A percentile compares a stretch with the other conserved stretches of the same genome.
Conservation (phyloP, 2,329 filamentous ascomycete species). For the Colletotrichum sp. region DNA sequence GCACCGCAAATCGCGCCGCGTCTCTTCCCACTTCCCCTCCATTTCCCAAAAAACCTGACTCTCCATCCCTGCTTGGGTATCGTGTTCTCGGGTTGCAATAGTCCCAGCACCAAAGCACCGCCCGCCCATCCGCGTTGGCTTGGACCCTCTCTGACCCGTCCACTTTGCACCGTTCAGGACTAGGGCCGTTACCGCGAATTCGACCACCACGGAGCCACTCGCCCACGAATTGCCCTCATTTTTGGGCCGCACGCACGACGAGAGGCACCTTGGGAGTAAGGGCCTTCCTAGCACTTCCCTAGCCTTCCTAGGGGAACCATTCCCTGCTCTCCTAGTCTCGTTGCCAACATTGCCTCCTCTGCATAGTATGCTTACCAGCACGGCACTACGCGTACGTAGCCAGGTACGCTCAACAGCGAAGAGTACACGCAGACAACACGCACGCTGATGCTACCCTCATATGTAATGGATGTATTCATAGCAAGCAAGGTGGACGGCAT, state of each 20-base stretch:
- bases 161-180: not conserved
- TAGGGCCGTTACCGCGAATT: not conserved
- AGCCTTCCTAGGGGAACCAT: not conserved
- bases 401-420: not conserved
- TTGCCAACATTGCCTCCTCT: not conserved
- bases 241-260: not conserved
- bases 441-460: not conserved
- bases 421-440: not conserved
- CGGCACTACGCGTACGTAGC: not conserved
- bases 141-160: not conserved
- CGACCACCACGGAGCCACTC: not conserved
- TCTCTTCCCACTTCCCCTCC: not conserved
- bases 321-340: not conserved
- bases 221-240: not conserved
- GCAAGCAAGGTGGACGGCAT: not conserved
- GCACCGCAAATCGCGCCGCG: slow-evolving; percentile 1
- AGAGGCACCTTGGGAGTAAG: not conserved
- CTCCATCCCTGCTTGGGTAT: slow-evolving; percentile 11
- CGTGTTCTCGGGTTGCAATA: not conserved
- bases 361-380: not conserved
- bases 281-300: not conserved
- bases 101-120: not conserved
- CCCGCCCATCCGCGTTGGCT: slow-evolving; percentile 1
- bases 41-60: not conserved
- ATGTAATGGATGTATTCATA: not conserved